Evolutionary conservation across 129 eudicot species (phyloP).

Genomic region (Lonicera japonica): DNA sequence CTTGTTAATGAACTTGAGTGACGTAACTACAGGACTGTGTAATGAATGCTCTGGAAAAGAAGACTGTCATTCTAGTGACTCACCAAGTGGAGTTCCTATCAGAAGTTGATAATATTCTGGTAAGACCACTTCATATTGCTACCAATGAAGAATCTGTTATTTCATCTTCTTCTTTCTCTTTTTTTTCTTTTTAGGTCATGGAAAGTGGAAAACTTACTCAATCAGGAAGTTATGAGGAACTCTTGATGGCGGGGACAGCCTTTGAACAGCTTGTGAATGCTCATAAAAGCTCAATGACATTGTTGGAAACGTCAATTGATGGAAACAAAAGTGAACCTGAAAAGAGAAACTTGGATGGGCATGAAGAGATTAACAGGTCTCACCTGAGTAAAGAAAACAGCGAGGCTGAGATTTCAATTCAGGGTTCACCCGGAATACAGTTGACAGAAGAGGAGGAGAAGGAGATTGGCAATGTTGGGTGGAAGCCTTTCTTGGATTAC

Average conservation of each 20-base stretch:
- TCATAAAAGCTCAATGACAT: slow-evolving; percentile 45
- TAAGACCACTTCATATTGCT: slow-evolving; percentile 19
- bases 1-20: slow-evolving; percentile 4
- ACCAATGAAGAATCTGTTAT: not conserved
- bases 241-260: slow-evolving; percentile 50
- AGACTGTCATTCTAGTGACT: slow-evolving; percentile 73
- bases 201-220: slow-evolving; percentile 55
- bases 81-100: slow-evolving; percentile 87
- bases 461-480: slow-evolving; percentile 45
- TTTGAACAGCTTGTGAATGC: slow-evolving; percentile 70
- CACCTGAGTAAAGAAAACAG: slow-evolving; percentile 28
- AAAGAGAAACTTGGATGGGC: not conserved
- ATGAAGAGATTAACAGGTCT: slow-evolving; percentile 7
- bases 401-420: slow-evolving; percentile 26
- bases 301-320: slow-evolving; percentile 29
- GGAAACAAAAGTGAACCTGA: slow-evolving; percentile 12
- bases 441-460: slow-evolving; percentile 63
- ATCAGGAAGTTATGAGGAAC: slow-evolving; percentile 58
- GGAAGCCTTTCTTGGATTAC: slow-evolving; percentile 54
- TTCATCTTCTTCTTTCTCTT: not conserved
- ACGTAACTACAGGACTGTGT: slow-evolving; percentile 62
- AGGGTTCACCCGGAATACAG: slow-evolving; percentile 33
- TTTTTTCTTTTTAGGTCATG: slow-evolving; percentile 46
- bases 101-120: slow-evolving; percentile 61
- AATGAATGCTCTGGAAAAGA: slow-evolving; percentile 46